phyloP scores from a whole-genome alignment of 768 basidiomycete genomes.

The Auricularia auricula-judae region DNA sequence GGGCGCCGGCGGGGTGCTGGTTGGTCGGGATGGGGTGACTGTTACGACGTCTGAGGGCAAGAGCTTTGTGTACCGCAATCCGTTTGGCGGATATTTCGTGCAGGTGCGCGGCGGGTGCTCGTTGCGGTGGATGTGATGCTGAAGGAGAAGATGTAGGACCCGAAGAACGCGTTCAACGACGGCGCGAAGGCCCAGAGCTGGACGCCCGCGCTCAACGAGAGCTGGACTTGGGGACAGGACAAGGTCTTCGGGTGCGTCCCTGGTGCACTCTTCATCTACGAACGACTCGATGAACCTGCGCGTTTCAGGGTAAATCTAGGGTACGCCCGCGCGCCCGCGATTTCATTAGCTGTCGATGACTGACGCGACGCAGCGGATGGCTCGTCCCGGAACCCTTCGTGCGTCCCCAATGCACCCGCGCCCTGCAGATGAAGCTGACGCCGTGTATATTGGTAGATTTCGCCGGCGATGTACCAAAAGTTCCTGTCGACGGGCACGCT shows the following conservation, averaged over 20 bases:
- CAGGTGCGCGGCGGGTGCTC: not conserved
- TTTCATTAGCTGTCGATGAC: conserved; percentile 52
- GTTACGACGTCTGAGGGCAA: conserved; percentile 58
- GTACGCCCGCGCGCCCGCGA: conserved; percentile 67
- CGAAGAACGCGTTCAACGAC: conserved; percentile 74
- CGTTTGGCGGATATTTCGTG: conserved; percentile 61
- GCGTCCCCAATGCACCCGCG: too few relatives aligned
- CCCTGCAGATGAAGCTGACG: too few relatives aligned
- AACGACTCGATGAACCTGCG: not conserved
- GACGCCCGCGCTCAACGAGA: conserved; percentile 73
- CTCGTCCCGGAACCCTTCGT: conserved; percentile 69
- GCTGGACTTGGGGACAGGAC: conserved; percentile 68
- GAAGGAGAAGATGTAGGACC: conserved; percentile 30
- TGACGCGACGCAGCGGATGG: conserved; percentile 31
- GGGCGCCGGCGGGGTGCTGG: conserved; percentile 15
- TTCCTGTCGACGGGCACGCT: conserved; percentile 36
- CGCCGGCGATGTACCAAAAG: conserved; percentile 64
- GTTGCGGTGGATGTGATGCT: too few relatives aligned
- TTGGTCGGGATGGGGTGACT: conserved; percentile 61
- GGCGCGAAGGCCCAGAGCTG: conserved; percentile 73
- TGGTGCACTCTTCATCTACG: not conserved
- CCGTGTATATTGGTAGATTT: conserved; percentile 23
- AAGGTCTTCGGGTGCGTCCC: conserved; percentile 51
- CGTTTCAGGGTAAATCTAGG: conserved; percentile 66
- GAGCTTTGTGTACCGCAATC: conserved; percentile 66